These are phyloP conservation scores for Neurospora sp. DNA, from an alignment of 495 filamentous ascomycete species.

Conservation along the genomic window DNA sequence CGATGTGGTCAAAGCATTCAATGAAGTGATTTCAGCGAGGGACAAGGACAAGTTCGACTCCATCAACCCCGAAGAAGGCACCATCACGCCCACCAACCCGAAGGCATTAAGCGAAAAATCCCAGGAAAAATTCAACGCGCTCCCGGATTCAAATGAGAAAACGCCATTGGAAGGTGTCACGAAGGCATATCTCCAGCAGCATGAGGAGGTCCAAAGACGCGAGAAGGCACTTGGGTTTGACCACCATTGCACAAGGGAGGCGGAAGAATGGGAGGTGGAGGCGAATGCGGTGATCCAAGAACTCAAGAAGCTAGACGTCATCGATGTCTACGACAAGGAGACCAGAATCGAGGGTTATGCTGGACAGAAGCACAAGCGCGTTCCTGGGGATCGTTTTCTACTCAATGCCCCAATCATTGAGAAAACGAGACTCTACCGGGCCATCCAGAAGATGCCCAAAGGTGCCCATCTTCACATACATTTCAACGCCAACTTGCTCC, in stretches of 20 bases:
- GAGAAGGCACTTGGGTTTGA: conserved; percentile 18
- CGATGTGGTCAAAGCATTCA: neutral
- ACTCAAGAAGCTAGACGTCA: conserved; percentile 23
- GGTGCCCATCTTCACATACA: conserved; percentile 47
- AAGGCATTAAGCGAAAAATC: no score
- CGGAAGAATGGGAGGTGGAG: conserved; percentile 7
- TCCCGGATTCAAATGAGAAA: no score
- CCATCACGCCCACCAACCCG: neutral
- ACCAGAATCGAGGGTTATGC: conserved; percentile 12
- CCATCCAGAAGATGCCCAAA: conserved; percentile 39
- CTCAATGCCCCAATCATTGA: conserved; percentile 37
- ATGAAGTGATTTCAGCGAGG: neutral
- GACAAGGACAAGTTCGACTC: neutral
- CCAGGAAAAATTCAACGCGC: no score
- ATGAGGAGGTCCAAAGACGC: neutral
- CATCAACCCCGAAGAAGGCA: neutral
- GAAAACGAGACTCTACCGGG: conserved; percentile 30
- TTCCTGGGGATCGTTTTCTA: conserved; percentile 37
- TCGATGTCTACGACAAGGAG: conserved; percentile 12
- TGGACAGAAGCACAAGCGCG: conserved; percentile 22
- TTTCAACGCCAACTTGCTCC: conserved; percentile 45
- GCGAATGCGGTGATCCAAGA: conserved; percentile 26
- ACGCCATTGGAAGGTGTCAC: neutral
- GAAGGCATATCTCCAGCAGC: neutral
- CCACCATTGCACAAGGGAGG: conserved; percentile 7